Conservation (phyloP, 306 rosid genomes). For the Vigna mungo region DNA sequence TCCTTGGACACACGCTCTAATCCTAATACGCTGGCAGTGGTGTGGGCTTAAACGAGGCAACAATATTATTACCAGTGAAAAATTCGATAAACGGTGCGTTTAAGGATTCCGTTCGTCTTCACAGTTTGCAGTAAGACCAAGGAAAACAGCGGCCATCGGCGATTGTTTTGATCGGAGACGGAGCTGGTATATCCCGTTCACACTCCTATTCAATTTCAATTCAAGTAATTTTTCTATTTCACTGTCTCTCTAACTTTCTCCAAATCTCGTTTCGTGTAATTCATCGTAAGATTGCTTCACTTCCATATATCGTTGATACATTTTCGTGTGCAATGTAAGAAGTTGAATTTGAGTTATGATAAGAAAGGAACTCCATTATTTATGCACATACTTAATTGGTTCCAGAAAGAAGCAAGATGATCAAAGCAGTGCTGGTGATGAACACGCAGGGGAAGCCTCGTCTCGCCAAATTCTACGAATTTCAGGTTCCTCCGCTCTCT, state of each 20-base stretch:
- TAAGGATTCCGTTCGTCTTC: background rate
- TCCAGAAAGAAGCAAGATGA: slow-evolving; percentile 60
- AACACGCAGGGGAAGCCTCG: slow-evolving; percentile 97
- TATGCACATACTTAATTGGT: background rate
- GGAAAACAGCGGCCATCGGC: background rate
- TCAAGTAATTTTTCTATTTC: background rate
- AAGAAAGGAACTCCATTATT: background rate
- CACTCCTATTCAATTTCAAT: background rate
- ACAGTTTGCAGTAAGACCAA: background rate
- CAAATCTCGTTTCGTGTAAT: background rate
- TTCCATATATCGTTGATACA: background rate
- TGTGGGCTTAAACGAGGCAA: background rate
- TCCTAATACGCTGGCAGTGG: background rate
- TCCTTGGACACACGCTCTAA: background rate
- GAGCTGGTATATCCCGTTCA: background rate
- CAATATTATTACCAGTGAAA: background rate
- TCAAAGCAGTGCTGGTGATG: slow-evolving; percentile 82
- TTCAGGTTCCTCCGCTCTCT: slow-evolving; percentile 62
- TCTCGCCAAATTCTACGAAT: slow-evolving; percentile 85
- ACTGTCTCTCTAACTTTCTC: background rate
- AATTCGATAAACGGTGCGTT: background rate
- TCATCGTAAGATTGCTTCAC: background rate
- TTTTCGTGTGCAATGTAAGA: background rate
- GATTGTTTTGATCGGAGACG: background rate
- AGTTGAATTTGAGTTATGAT: slow-evolving; percentile 18